Conservation (phyloP, 1,284 basidiomycete species). For the Xerocomus subilludens region DNA sequence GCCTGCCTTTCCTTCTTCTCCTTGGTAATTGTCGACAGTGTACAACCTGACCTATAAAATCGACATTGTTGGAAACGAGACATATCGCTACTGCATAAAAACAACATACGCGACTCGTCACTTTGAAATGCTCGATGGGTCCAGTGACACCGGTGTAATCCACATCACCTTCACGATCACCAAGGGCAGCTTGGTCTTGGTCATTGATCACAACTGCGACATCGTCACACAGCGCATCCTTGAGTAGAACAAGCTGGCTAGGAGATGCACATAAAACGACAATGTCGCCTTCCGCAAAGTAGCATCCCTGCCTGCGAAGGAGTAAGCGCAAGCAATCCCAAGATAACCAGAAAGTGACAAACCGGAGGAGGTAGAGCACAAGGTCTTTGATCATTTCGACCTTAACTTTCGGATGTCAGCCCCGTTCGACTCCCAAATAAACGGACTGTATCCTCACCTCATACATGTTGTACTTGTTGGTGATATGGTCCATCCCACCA, state of each 20-base stretch:
- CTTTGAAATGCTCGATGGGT: constrained; percentile 60
- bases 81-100: not conserved
- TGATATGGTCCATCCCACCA: constrained; percentile 64
- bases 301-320: constrained; percentile 63
- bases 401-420: constrained; percentile 51
- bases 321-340: constrained; percentile 3
- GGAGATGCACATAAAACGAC: constrained; percentile 81
- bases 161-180: constrained; percentile 59
- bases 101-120: constrained; percentile 60
- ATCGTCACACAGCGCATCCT: constrained; percentile 61
- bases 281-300: constrained; percentile 72
- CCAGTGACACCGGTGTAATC: constrained; percentile 50
- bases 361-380: constrained; percentile 73
- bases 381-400: constrained; percentile 77
- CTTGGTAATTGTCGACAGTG: constrained; percentile 84
- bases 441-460: constrained; percentile 62
- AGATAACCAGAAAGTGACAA: constrained; percentile 30
- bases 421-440: not conserved
- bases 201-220: constrained; percentile 76
- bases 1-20: constrained; percentile 68
- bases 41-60: constrained; percentile 67
- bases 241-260: constrained; percentile 72
- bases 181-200: constrained; percentile 69
- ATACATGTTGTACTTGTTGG: constrained; percentile 71
- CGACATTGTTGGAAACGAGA: not conserved